A percentile compares a stretch with the other conserved stretches of the same genome.
Evolutionary conservation across 108 stramenopile species (phyloP).

Genomic region (Hondaea fermentalgiana): DNA sequence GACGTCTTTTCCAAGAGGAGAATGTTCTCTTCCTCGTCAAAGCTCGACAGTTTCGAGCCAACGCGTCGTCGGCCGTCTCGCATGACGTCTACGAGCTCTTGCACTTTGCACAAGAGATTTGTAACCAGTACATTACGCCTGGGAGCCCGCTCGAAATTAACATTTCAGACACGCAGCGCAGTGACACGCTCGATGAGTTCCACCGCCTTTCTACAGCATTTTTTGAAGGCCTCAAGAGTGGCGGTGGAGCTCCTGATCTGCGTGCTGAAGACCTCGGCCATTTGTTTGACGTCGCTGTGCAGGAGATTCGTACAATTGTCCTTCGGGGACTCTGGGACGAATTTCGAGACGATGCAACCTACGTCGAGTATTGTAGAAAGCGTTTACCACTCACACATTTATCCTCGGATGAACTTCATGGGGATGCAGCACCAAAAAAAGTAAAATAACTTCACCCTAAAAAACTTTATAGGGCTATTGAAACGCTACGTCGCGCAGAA

Average conservation of each 20-base stretch:
- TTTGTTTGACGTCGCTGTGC: not conserved
- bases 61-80: not conserved
- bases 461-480: too few species aligned
- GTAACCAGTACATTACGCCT: not conserved
- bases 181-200: not conserved
- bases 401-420: not conserved
- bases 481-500: too few species aligned
- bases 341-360: not conserved
- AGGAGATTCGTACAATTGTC: not conserved
- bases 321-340: not conserved
- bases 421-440: too few species aligned
- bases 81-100: not conserved
- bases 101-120: not conserved
- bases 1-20: not conserved
- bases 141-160: conserved; percentile 3
- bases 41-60: not conserved
- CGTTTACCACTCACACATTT: not conserved
- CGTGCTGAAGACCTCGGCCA: not conserved
- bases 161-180: conserved; percentile 4
- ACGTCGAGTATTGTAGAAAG: not conserved
- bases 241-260: not conserved
- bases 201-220: not conserved
- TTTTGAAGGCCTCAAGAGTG: not conserved
- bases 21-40: not conserved
- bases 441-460: too few species aligned